Conservation (phyloP, 139 green algal genomes). For the Coelastrella sp. region DNA sequence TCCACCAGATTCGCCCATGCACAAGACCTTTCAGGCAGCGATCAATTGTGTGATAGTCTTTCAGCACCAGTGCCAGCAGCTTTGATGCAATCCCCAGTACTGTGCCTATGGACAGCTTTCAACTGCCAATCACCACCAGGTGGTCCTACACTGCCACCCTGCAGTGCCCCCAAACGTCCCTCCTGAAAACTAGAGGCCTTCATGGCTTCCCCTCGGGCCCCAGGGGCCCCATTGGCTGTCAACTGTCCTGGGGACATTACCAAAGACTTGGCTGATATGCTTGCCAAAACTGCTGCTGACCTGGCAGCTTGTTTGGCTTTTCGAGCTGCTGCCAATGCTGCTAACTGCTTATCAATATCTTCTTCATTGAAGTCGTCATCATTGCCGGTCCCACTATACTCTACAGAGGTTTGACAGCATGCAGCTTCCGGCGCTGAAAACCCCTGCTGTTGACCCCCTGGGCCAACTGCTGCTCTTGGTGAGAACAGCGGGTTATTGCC, state of each 20-base stretch:
- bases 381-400: no score
- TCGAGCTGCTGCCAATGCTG: constrained; percentile 17
- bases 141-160: background rate
- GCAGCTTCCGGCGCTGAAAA: no score
- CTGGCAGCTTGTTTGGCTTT: background rate
- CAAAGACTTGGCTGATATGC: constrained; percentile 28
- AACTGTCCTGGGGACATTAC: background rate
- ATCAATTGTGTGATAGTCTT: background rate
- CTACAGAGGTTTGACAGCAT: no score
- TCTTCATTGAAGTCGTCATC: background rate
- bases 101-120: background rate
- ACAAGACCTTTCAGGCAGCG: no score
- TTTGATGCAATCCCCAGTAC: background rate
- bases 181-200: no score
- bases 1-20: no score
- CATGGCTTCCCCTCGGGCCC: no score
- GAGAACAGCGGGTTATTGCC: no score
- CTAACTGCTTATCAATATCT: constrained; percentile 33
- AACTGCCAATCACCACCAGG: background rate
- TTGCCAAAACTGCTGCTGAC: background rate
- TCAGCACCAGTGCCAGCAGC: background rate
- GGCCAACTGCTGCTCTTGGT: no score
- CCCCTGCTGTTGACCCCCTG: no score
- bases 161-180: no score
- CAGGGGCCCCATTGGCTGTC: background rate